These are phyloP conservation scores for Coemansia sp. DNA, from an alignment of 192 early-diverging fungal genomes.

Conservation along the genomic window DNA sequence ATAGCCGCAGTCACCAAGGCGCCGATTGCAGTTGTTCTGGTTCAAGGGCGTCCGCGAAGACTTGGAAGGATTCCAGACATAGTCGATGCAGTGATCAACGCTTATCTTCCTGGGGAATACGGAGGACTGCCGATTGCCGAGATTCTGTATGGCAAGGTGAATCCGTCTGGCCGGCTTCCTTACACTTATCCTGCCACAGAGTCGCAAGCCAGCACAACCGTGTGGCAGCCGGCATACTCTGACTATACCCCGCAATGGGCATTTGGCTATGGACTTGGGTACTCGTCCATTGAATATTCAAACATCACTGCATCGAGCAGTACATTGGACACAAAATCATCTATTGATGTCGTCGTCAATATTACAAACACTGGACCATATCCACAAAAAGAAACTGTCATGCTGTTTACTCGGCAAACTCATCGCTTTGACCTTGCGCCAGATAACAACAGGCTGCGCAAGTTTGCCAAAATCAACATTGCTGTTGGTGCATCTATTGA, in stretches of 20 bases:
- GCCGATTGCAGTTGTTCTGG: constrained; percentile 55
- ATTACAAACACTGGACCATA: constrained; percentile 51
- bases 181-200: constrained; percentile 60
- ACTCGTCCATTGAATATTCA: constrained; percentile 55
- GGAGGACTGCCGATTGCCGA: constrained; percentile 63
- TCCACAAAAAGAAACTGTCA: constrained; percentile 54
- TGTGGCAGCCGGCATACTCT: constrained; percentile 49
- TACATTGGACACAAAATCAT: constrained; percentile 7
- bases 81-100: constrained; percentile 57
- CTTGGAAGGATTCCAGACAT: constrained; percentile 43
- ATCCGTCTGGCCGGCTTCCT: constrained; percentile 62
- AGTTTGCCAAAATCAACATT: constrained; percentile 54
- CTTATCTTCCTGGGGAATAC: constrained; percentile 64
- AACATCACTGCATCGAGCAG: constrained; percentile 33
- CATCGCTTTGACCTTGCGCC: constrained; percentile 57
- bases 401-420: constrained; percentile 56
- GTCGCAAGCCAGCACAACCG: constrained; percentile 32
- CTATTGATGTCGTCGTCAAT: constrained; percentile 35
- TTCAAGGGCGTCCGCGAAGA: constrained; percentile 60
- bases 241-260: constrained; percentile 56
- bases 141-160: constrained; percentile 58
- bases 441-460: constrained; percentile 53
- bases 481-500: constrained; percentile 40
- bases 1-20: constrained; percentile 30
- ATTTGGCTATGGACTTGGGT: constrained; percentile 62